A percentile compares a stretch with the other conserved stretches of the same genome.
Conservation (phyloP, 225 moss, liverwort and hornwort species). For the Physcomitrellopsis africana region DNA sequence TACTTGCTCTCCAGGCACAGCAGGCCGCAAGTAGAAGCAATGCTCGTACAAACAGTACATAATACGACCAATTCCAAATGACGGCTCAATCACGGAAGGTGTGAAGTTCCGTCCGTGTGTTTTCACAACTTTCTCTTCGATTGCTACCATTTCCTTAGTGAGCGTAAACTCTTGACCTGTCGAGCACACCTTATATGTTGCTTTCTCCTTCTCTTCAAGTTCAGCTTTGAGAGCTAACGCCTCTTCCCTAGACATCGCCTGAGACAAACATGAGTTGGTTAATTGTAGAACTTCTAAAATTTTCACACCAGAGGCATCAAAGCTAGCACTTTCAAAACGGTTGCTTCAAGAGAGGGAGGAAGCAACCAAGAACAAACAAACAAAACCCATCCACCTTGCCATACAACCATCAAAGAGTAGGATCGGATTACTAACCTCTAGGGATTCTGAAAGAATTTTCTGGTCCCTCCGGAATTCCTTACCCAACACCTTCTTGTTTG, state of each 20-base stretch:
- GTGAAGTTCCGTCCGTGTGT: conserved; percentile 67
- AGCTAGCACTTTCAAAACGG: no score
- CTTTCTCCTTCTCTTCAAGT: conserved; percentile 66
- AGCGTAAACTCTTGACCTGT: conserved; percentile 80
- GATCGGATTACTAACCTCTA: conserved; percentile 61
- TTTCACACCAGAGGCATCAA: no score
- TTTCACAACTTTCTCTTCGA: conserved; percentile 60
- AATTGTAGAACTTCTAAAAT: not conserved
- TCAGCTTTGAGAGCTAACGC: conserved; percentile 74
- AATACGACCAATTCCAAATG: conserved; percentile 95
- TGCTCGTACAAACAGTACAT: conserved; percentile 96
- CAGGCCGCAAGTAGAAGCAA: conserved; percentile 79
- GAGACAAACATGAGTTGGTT: conserved; percentile 26
- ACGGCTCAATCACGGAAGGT: conserved; percentile 93
- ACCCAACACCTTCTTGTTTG: conserved; percentile 73
- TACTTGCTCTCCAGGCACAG: conserved; percentile 71
- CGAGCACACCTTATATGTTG: conserved; percentile 67
- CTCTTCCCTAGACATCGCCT: conserved; percentile 79
- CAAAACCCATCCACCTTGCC: no score
- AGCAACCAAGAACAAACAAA: not conserved
- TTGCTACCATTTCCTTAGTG: conserved; percentile 79
- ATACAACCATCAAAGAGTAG: not conserved
- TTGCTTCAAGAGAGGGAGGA: not conserved
- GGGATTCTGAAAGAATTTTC: conserved; percentile 70
- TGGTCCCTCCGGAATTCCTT: conserved; percentile 90